Base-by-base conservation (phyloP, 1,139 yeast genomes). In the Hemisphaericaspora xylofermentans region DNA sequence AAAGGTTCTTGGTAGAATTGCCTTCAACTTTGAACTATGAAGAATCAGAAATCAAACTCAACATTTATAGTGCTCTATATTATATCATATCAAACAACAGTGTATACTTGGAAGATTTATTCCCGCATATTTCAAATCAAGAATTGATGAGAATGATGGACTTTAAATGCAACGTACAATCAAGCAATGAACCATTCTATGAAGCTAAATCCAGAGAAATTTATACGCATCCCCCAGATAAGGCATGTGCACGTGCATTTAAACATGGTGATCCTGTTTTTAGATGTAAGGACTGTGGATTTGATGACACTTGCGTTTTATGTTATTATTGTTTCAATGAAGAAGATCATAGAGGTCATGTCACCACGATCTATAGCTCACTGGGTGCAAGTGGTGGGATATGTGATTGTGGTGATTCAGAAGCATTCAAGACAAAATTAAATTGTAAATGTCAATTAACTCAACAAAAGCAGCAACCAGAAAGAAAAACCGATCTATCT, bases 381-480 rank as follows among this genome's bases (percentile, higher is more conserved):
- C 49, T 60, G 2, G 82, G 78, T 1, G 52, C 53, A 6, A 68
- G 69, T 37, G 78, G 74, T 9, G 88, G 91, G 2, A 76, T 84
- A 17, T 93, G 98, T 59, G 97, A 93, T 58, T 93, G 98, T 64
- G 97, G 98, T 2, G 96, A 93, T 57, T 72, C 77, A 0, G 88
- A 84, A 47, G 95, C 96, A 0, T 91, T 95, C 82, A 74, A 68
- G 25, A 60, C 57, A 5, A 62, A 66, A 3, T 65, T 82, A 39
- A 64, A 77, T 41, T 91, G 97, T 60, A 59, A 56, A 35, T 65
- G 71, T 45, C 60, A 57, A 34, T 33, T 17, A 42, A 34, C 9
- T 28, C 42, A 12, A 43, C 38, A 15, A n/a, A n/a, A n/a, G n/a
- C n/a, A n/a, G 45, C 50, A 3, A 41, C 38, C 13, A 53, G 45